Evolutionary conservation across 345 rosid genomes (phyloP).

Genomic region (Moricandia moricandioides): DNA sequence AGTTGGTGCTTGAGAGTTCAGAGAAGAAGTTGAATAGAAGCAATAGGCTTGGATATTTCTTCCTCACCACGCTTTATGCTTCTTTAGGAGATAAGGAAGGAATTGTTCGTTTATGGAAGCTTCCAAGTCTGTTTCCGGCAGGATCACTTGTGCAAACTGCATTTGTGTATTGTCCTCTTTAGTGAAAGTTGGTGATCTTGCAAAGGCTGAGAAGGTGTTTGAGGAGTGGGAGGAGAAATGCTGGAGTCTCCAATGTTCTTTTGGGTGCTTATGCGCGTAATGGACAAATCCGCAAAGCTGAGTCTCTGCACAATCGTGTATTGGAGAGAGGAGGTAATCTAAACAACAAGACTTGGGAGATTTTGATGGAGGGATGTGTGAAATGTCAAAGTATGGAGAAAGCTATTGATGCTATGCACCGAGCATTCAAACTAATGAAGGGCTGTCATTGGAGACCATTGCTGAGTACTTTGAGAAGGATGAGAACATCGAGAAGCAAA

Average conservation of each 20-base stretch:
- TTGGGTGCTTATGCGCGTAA: conserved; percentile 51
- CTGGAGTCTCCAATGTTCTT: conserved; percentile 55
- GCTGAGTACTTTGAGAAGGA: conserved; percentile 52
- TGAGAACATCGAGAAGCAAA: conserved; percentile 49
- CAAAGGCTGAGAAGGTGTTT: conserved; percentile 45
- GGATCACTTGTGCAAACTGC: conserved; percentile 53
- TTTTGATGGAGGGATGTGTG: conserved; percentile 63
- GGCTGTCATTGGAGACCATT: conserved; percentile 56
- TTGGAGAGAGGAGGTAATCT: conserved; percentile 58
- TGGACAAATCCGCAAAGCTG: conserved; percentile 46
- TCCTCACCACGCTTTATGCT: conserved; percentile 46
- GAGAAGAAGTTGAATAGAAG: conserved; percentile 46
- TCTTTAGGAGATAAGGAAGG: conserved; percentile 45
- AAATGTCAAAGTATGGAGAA: conserved; percentile 48
- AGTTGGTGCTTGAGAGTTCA: conserved; percentile 40
- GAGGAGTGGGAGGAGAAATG: conserved; percentile 51
- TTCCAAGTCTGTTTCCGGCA: conserved; percentile 43
- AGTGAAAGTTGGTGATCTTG: conserved; percentile 45
- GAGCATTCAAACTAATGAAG: conserved; percentile 43
- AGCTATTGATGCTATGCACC: conserved; percentile 54
- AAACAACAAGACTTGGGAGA: conserved; percentile 76
- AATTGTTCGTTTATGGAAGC: conserved; percentile 49
- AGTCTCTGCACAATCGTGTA: conserved; percentile 43
- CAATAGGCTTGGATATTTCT: conserved; percentile 48
- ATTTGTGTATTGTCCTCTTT: conserved; percentile 50